Conservation (phyloP, 768 basidiomycete genomes). For the Brasilioporus rufonigricans region DNA sequence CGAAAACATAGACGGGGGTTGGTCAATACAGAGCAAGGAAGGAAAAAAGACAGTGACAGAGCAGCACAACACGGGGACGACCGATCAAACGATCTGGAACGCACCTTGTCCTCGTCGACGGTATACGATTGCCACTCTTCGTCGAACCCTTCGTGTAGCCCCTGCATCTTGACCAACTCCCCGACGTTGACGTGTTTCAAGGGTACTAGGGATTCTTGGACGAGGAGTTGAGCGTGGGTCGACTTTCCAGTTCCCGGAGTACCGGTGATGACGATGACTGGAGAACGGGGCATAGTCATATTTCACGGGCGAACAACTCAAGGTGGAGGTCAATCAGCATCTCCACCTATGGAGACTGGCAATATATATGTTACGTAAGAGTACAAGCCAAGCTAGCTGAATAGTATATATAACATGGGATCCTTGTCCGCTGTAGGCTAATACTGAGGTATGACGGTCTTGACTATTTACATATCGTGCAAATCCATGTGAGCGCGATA, state of each 20-base stretch:
- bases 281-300: conserved; percentile 35
- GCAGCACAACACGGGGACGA: too few species aligned
- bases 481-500: background rate
- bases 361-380: conserved; percentile 4
- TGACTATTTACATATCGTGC: background rate
- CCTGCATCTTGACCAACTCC: conserved; percentile 82
- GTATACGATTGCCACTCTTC: conserved; percentile 94
- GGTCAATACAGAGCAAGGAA: too few species aligned
- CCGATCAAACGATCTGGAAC: conserved; percentile 11
- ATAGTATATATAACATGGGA: background rate
- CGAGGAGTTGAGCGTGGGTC: conserved; percentile 85
- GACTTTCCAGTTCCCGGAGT: conserved; percentile 97
- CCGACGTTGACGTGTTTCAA: conserved; percentile 87
- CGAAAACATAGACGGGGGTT: too few species aligned
- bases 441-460: background rate
- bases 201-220: conserved; percentile 63
- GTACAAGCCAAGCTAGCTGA: too few species aligned
- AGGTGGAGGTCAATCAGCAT: background rate
- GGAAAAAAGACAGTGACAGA: too few species aligned
- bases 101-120: conserved; percentile 94
- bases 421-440: too few species aligned
- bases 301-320: background rate
- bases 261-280: conserved; percentile 83
- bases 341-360: background rate
- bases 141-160: conserved; percentile 81